phyloP scores from a whole-genome alignment of 306 rosid species.

The Alnus glutinosa region DNA sequence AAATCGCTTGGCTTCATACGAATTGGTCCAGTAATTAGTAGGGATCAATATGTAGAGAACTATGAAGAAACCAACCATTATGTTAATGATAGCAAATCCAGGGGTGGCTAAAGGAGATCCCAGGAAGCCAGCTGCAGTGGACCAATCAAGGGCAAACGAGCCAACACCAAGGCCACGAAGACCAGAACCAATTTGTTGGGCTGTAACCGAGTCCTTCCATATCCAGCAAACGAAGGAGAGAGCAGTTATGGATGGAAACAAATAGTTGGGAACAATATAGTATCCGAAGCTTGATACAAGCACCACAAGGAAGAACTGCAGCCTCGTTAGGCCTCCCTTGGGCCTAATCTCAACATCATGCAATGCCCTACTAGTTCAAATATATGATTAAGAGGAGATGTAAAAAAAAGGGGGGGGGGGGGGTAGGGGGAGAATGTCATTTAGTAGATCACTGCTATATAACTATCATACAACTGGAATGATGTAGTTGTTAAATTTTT shows the following conservation, averaged over 20 bases:
- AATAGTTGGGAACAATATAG: conserved; percentile 67
- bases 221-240: conserved; percentile 67
- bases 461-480: too few species aligned
- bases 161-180: conserved; percentile 71
- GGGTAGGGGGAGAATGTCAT: too few species aligned
- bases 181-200: conserved; percentile 93
- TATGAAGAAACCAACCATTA: conserved; percentile 48
- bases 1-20: conserved; percentile 67
- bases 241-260: conserved; percentile 60
- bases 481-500: too few species aligned
- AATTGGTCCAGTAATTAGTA: conserved; percentile 62
- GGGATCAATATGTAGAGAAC: conserved; percentile 55
- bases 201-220: conserved; percentile 71
- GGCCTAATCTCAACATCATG: conserved; percentile 77
- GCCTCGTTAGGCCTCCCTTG: conserved; percentile 58
- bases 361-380: conserved; percentile 58
- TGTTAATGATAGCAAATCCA: conserved; percentile 62
- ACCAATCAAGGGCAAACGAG: conserved; percentile 79
- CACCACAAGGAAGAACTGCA: conserved; percentile 71
- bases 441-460: too few species aligned
- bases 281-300: conserved; percentile 64
- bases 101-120: conserved; percentile 78
- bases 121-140: conserved; percentile 66
- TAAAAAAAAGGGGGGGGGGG: too few species aligned
- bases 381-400: neutral